phyloP scores from a whole-genome alignment of 768 basidiomycete genomes.

The Chlorophyllum brunneum region DNA sequence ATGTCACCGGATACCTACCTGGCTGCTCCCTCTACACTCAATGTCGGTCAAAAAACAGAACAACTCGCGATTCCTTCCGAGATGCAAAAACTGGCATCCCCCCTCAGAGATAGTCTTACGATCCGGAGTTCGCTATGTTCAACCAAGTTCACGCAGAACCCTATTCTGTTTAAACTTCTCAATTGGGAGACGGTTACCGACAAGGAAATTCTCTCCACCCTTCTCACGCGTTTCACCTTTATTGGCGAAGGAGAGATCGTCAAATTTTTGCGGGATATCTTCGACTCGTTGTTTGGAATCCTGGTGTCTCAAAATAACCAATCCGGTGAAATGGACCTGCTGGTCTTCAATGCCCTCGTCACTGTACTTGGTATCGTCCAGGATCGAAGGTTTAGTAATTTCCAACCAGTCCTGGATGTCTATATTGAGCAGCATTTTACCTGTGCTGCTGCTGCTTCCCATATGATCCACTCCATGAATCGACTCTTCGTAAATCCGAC shows the following conservation, averaged over 20 bases:
- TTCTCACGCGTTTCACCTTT: slow-evolving; percentile 84
- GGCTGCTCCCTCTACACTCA: slow-evolving; percentile 56
- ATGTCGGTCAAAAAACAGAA: slow-evolving; percentile 55
- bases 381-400: slow-evolving; percentile 93
- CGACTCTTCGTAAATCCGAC: slow-evolving; percentile 72
- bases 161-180: slow-evolving; percentile 73
- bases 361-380: slow-evolving; percentile 90
- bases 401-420: slow-evolving; percentile 88
- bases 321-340: slow-evolving; percentile 72
- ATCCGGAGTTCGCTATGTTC: slow-evolving; percentile 91
- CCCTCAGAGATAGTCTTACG: slow-evolving; percentile 71
- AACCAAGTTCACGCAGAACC: slow-evolving; percentile 88
- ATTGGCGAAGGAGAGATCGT: slow-evolving; percentile 94
- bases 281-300: slow-evolving; percentile 91
- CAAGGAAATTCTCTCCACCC: slow-evolving; percentile 60
- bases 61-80: slow-evolving; percentile 55
- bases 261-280: slow-evolving; percentile 87
- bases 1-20: slow-evolving; percentile 72
- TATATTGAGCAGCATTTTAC: slow-evolving; percentile 91
- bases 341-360: slow-evolving; percentile 89
- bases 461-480: slow-evolving; percentile 87
- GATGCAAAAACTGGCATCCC: slow-evolving; percentile 59
- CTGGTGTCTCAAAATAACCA: slow-evolving; percentile 73
- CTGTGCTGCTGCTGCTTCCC: slow-evolving; percentile 75
- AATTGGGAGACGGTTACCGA: slow-evolving; percentile 74